Conservation (phyloP, 768 basidiomycete genomes). For the Boletus subparvulus region DNA sequence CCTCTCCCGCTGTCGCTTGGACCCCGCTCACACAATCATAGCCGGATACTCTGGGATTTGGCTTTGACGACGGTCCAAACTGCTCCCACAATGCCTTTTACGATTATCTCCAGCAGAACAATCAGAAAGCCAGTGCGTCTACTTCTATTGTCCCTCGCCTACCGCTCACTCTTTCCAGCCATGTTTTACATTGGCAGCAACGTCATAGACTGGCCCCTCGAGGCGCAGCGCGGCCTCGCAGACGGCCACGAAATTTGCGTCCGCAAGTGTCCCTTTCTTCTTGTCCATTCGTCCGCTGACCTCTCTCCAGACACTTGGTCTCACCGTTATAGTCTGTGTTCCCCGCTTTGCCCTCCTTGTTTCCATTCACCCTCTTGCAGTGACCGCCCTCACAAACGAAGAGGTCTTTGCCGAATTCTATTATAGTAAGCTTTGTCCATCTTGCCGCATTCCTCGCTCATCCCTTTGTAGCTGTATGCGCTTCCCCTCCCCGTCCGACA, state of each 20-base stretch:
- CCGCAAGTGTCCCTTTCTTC: constrained; percentile 42
- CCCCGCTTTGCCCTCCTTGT: not conserved
- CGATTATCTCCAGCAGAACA: constrained; percentile 47
- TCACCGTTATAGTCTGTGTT: constrained; percentile 45
- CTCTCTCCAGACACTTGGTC: constrained; percentile 31
- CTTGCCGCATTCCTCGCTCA: not conserved
- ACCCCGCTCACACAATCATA: not conserved
- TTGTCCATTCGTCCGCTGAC: not conserved
- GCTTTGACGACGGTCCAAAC: constrained; percentile 66
- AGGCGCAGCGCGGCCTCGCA: constrained; percentile 50
- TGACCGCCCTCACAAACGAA: constrained; percentile 59
- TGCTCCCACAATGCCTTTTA: constrained; percentile 66
- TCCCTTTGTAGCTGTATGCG: constrained; percentile 24
- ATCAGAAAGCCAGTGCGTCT: constrained; percentile 53
- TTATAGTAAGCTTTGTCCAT: constrained; percentile 48
- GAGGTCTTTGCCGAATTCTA: constrained; percentile 77
- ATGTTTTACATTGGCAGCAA: constrained; percentile 66
- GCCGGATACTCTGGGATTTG: constrained; percentile 58
- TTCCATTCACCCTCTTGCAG: constrained; percentile 28
- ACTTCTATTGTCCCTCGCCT: not conserved
- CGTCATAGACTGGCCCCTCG: constrained; percentile 53
- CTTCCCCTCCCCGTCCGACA: too few relatives aligned
- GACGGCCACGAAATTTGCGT: constrained; percentile 64
- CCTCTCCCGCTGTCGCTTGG: not conserved
- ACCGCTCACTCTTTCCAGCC: constrained; percentile 32